phyloP scores from a whole-genome alignment of 768 basidiomycete genomes.

The Leccinum pellstonianum region DNA sequence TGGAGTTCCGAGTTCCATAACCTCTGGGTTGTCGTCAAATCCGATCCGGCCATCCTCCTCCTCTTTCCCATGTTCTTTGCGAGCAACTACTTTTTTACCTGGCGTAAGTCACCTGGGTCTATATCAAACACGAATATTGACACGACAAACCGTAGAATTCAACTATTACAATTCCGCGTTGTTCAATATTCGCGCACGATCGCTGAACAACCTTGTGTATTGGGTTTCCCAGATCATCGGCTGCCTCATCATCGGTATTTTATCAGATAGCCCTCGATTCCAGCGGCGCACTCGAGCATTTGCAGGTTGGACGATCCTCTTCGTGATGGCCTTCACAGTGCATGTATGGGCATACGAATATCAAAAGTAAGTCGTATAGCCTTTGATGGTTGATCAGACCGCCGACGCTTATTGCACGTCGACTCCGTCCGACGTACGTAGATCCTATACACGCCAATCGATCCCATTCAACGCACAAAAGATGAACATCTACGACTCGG shows the following conservation, averaged over 20 bases:
- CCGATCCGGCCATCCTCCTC: conserved; percentile 67
- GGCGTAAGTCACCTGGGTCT: conserved; percentile 46
- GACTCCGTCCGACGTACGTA: conserved; percentile 7
- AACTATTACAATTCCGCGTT: conserved; percentile 73
- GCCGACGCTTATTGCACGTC: background rate
- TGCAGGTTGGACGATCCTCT: conserved; percentile 58
- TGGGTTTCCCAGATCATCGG: conserved; percentile 75
- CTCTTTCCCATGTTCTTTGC: conserved; percentile 84
- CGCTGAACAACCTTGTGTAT: conserved; percentile 77
- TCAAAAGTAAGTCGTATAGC: conserved; percentile 48
- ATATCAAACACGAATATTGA: background rate
- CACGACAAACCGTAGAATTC: conserved; percentile 50
- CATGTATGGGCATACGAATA: conserved; percentile 77
- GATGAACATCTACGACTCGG: conserved; percentile 50
- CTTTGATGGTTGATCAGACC: background rate
- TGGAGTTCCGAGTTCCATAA: conserved; percentile 73
- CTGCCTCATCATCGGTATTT: conserved; percentile 18
- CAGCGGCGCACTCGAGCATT: conserved; percentile 67
- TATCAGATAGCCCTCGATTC: conserved; percentile 57
- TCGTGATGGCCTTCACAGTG: conserved; percentile 61
- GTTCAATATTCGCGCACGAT: conserved; percentile 73
- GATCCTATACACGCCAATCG: conserved; percentile 58
- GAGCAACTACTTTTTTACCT: conserved; percentile 84
- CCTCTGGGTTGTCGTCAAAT: conserved; percentile 62
- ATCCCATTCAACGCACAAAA: conserved; percentile 40